Evolutionary conservation across 1,284 basidiomycete species (phyloP).

Genomic region (Omphalotus olearius): DNA sequence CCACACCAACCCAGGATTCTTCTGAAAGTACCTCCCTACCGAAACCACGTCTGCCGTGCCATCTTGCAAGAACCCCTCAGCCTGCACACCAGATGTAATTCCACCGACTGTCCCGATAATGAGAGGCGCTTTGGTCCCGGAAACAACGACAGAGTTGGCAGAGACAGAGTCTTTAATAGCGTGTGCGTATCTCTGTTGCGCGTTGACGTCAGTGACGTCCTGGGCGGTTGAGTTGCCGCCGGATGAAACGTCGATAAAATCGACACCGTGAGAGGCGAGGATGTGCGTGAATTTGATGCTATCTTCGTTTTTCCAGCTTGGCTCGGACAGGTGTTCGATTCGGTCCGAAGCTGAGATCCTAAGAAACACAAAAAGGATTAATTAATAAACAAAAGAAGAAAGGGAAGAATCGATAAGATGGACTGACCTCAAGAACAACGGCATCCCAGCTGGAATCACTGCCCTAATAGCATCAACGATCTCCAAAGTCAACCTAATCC

Average conservation of each 20-base stretch:
- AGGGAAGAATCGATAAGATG: not conserved
- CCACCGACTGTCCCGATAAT: constrained; percentile 61
- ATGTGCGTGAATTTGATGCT: constrained; percentile 48
- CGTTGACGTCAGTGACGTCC: constrained; percentile 34
- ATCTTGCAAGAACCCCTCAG: constrained; percentile 57
- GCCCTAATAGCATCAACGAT: constrained; percentile 49
- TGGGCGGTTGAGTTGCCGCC: constrained; percentile 44
- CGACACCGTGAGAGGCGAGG: constrained; percentile 56
- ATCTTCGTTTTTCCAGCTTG: constrained; percentile 59
- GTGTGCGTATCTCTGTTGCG: constrained; percentile 47
- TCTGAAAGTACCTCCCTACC: constrained; percentile 54
- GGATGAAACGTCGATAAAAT: constrained; percentile 62
- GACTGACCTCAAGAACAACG: constrained; percentile 63
- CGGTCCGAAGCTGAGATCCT: constrained; percentile 62
- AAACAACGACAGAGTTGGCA: constrained; percentile 24
- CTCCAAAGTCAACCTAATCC: constrained; percentile 56
- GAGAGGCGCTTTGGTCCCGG: constrained; percentile 18
- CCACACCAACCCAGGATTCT: constrained; percentile 50
- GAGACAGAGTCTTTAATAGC: constrained; percentile 56
- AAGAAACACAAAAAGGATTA: not conserved
- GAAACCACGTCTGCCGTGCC: constrained; percentile 53
- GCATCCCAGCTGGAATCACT: constrained; percentile 53
- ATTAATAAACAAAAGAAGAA: no score
- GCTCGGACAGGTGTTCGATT: constrained; percentile 46
- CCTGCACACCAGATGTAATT: constrained; percentile 53